phyloP scores from a whole-genome alignment of 306 rosid species.

The Erythrophleum fordii region DNA sequence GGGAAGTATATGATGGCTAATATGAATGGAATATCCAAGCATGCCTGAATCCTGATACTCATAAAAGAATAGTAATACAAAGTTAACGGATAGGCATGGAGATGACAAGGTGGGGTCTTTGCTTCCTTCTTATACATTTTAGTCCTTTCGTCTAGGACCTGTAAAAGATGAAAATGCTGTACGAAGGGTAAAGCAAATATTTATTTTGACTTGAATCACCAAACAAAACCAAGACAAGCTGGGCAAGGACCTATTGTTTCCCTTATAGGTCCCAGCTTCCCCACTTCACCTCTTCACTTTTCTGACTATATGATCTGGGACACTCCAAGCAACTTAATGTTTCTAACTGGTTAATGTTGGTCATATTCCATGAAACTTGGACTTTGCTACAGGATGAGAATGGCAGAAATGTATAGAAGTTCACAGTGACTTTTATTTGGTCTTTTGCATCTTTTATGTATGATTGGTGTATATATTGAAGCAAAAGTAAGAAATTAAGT shows the following conservation, averaged over 20 bases:
- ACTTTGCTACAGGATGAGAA: background rate
- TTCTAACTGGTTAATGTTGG: background rate
- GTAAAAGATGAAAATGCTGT: background rate
- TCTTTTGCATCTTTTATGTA: background rate
- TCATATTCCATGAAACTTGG: background rate
- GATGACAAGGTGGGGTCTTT: constrained; percentile 31
- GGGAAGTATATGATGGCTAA: constrained; percentile 21
- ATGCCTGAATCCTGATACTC: background rate
- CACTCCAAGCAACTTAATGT: background rate
- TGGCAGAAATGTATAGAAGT: background rate
- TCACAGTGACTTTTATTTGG: background rate
- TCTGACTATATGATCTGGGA: background rate
- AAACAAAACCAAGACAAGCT: no score
- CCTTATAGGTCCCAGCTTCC: background rate
- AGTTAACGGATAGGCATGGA: background rate
- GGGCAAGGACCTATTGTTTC: background rate
- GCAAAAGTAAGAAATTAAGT: background rate
- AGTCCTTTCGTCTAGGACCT: background rate
- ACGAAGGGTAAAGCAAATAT: constrained; percentile 11
- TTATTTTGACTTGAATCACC: constrained; percentile 29
- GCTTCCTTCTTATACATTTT: background rate
- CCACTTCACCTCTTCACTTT: background rate
- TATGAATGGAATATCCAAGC: constrained; percentile 24
- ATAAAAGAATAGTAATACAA: background rate
- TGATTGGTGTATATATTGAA: background rate